Base-by-base conservation (phyloP, 2,329 filamentous ascomycete genomes). In the Leptographium procerum region DNA sequence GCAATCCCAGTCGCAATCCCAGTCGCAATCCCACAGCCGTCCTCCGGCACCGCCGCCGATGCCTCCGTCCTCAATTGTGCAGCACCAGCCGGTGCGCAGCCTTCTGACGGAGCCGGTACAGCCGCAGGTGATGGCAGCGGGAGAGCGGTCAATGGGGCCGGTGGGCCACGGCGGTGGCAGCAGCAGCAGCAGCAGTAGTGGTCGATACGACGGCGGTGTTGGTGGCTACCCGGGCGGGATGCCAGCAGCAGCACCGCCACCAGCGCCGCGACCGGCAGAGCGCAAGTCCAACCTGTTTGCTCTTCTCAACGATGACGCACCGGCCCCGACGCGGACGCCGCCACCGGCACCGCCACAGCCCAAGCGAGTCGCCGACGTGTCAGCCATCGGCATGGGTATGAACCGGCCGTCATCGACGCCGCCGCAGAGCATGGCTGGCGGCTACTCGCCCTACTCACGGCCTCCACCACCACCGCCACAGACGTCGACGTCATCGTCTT, bases 201-300 rank as follows among this genome's bases (percentile, higher is more conserved):
- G 26, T 70, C 73, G 4, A 63, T 74, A 71, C 66, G 72, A 34
- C 68, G 69, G 6, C 60, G 73, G 33, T 66, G 28, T 31, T 43
- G 51, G 11, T 5, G 10, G 50, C 29, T 19, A 26, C 24, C 24
- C 47, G 9, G 10, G 24, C 14, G 26, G 26, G 5, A 19, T 19
- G 26, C 19, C 50, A 34, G 22, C 45, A 1, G 26, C 60, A 19
- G 40, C 55, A 31, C 67, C 74, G 26, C 69, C 74, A 31, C 9
- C 36, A 22, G 69, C 74, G 8, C 67, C 73, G 14, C 69, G 72
- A 29, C 74, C 73, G 3, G 67, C 70, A 2, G 78, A 81, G 63
- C 75, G 78, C n/a, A 85, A 85, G 71, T 84, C 82, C 16, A 85
- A 73, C 62, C 76, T 86, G 61, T 83, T 85, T 77, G 81, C 81